A percentile compares a stretch with the other conserved stretches of the same genome.
These are phyloP conservation scores for Coniophora puteana DNA, from an alignment of 1,284 basidiomycete species.

Conservation along the genomic window DNA sequence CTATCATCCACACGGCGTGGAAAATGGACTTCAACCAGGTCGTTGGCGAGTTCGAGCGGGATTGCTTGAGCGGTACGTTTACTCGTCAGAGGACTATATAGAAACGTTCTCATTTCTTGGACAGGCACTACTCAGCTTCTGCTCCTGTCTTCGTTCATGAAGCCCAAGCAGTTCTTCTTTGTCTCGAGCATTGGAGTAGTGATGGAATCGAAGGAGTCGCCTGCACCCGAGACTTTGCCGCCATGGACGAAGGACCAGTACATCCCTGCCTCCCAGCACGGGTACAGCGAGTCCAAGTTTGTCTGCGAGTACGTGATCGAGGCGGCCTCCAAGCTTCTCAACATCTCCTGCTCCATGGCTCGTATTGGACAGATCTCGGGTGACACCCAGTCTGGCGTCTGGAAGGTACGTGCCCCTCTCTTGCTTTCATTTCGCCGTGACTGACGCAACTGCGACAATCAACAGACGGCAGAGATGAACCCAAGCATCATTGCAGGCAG, in stretches of 20 bases:
- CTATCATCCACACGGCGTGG: conserved; percentile 14
- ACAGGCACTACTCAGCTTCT: conserved; percentile 11
- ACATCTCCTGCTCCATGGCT: too few relatives aligned
- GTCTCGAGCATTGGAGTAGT: conserved; percentile 13
- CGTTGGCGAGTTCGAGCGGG: conserved; percentile 10
- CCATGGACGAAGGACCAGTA: conserved; percentile 8
- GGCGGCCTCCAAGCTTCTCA: too few relatives aligned
- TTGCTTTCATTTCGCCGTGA: too few relatives aligned
- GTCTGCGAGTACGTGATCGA: conserved; percentile 10
- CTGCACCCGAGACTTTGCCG: conserved; percentile 8
- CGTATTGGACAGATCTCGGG: too few relatives aligned
- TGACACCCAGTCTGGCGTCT: too few relatives aligned
- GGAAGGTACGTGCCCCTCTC: too few relatives aligned
- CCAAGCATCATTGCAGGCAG: too few relatives aligned
- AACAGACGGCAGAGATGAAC: too few relatives aligned
- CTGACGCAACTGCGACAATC: too few relatives aligned
- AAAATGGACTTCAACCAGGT: conserved; percentile 16
- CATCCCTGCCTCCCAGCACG: conserved; percentile 9
- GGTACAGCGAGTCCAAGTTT: conserved; percentile 15
- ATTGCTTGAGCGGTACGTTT: conserved; percentile 12
- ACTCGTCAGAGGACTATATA: too few relatives aligned
- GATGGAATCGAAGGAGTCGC: conserved; percentile 6
- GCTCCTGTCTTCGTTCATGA: conserved; percentile 10
- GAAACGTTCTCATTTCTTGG: neutral
- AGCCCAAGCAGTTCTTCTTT: conserved; percentile 14